Percentiles rank a stretch among this genome's conserved stretches.
These are phyloP conservation scores for Apiospora sp. DNA, from an alignment of 2,329 filamentous ascomycete genomes.

Conservation along the genomic window DNA sequence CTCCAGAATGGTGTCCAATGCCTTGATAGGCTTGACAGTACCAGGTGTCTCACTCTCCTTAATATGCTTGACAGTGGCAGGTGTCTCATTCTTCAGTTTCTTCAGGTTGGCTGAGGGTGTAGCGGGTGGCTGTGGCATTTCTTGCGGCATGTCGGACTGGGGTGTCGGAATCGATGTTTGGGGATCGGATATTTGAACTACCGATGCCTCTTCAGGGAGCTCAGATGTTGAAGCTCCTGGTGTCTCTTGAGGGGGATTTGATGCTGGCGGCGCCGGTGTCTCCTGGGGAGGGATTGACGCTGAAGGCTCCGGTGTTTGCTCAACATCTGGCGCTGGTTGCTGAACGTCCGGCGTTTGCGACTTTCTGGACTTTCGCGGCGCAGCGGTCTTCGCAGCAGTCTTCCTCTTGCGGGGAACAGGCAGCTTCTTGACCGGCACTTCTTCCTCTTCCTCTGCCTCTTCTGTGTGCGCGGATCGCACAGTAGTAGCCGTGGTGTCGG, in stretches of 20 bases:
- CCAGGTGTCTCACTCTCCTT: constrained; percentile 55
- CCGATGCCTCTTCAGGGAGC: background rate
- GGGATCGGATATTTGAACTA: constrained; percentile 42
- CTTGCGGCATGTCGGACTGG: constrained; percentile 63
- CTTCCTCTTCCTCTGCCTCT: constrained; percentile 32
- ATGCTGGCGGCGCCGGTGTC: background rate
- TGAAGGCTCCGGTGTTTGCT: background rate
- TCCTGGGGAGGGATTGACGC: background rate
- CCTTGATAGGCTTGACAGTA: constrained; percentile 73
- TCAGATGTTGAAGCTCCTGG: background rate
- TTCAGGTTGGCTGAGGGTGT: constrained; percentile 78
- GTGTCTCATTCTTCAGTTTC: constrained; percentile 45
- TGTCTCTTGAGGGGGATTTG: background rate
- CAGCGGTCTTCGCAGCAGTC: constrained; percentile 46
- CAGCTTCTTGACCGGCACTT: constrained; percentile 45
- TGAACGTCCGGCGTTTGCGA: constrained; percentile 25
- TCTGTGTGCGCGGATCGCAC: constrained; percentile 31
- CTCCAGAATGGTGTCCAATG: constrained; percentile 81
- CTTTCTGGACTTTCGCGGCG: background rate
- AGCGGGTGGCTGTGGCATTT: constrained; percentile 56
- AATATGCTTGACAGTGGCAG: constrained; percentile 52
- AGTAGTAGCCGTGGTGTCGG: constrained; percentile 53
- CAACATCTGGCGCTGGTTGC: background rate
- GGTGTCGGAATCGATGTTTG: constrained; percentile 55
- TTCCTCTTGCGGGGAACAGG: constrained; percentile 66